Percentiles rank a stretch among this genome's conserved stretches.
These are phyloP conservation scores for Coniophora puteana DNA, from an alignment of 1,284 basidiomycete species.

Conservation along the genomic window DNA sequence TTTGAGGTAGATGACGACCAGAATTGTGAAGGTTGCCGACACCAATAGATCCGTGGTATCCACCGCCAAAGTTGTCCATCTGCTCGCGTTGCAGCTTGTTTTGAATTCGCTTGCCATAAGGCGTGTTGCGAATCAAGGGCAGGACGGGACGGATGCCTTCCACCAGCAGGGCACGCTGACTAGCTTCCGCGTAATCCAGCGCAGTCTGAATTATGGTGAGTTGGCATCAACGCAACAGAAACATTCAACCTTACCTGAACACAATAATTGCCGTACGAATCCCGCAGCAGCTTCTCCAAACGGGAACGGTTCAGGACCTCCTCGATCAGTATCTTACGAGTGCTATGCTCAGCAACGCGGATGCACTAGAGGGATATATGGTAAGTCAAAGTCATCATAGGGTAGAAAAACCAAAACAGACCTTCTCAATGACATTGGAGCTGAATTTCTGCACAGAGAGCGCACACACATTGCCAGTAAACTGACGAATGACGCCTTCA, in stretches of 20 bases:
- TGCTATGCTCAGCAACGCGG: slow-evolving; percentile 93
- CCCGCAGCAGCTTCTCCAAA: slow-evolving; percentile 91
- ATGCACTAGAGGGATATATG: slow-evolving; percentile 66
- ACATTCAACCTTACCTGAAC: slow-evolving; percentile 58
- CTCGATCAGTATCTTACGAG: slow-evolving; percentile 93
- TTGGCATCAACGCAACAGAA: slow-evolving; percentile 8
- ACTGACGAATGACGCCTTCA: slow-evolving; percentile 96
- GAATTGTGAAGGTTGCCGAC: slow-evolving; percentile 56
- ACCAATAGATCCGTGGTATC: slow-evolving; percentile 57
- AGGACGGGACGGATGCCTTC: slow-evolving; percentile 97
- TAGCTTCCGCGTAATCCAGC: slow-evolving; percentile 90
- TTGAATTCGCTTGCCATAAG: slow-evolving; percentile 97
- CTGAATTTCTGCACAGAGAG: slow-evolving; percentile 99
- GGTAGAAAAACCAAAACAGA: slow-evolving; percentile 23
- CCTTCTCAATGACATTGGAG: slow-evolving; percentile 93
- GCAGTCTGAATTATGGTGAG: slow-evolving; percentile 65
- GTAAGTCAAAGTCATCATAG: slow-evolving; percentile 13
- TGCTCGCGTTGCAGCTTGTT: slow-evolving; percentile 95
- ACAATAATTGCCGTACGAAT: slow-evolving; percentile 95
- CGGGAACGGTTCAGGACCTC: slow-evolving; percentile 94
- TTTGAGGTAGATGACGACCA: slow-evolving; percentile 50
- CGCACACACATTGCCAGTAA: slow-evolving; percentile 96
- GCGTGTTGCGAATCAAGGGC: slow-evolving; percentile 93
- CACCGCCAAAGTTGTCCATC: slow-evolving; percentile 61
- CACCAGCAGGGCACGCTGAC: slow-evolving; percentile 81